Evolutionary conservation across 1,284 basidiomycete genomes (phyloP), one percentile per base, ranked within the genome.

Genomic region (Kalmanozyma brasiliensis): DNA sequence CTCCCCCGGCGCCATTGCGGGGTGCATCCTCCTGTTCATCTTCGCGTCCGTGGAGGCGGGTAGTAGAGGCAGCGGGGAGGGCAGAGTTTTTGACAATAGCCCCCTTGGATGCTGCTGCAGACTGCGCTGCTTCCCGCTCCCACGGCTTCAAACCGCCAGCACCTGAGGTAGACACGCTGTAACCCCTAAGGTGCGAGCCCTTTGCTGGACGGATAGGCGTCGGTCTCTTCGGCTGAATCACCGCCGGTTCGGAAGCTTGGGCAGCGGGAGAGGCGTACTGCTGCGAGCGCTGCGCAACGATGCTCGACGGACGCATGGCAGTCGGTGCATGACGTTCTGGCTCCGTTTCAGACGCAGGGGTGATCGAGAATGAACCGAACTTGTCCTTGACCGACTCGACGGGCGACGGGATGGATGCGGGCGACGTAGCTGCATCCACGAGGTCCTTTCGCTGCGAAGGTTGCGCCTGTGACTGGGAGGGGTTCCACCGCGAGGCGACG

Each of bases 91-190:
- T 53, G 9, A 65, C 49, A 16, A 71, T 37, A 1, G 41, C 44
- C 4, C 23, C 37, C 9, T 55, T 56, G 1, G 34, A 26, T 2
- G 60, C 58, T 11, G 65, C 61, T 8, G 58, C 71, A 0, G 59
- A 36, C 6, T 67, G 49, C 2, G 60, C 70, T 0, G 75, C 75
- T 47, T 77, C 75, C 1, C 70, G 11, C 43, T 77, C 75, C 75
- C 75, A 77, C 7, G 75, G 75, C 26, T 77, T 77, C 30, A 74
- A 33, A 2, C 53, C 41, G 8, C 26, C 5, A 30, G 13, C 20
- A 16, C 13, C 3, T 2, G 33, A 38, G 33, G 37, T 17, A 2
- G 38, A 19, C 42, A n/a, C 26, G 26, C 26, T 29, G 26, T 29
- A 29, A 0, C 33, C 33, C 36, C 42, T 29, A 16, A 48, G 37